Conservation (phyloP, 495 filamentous ascomycete species). For the Aspergillus campestris region DNA sequence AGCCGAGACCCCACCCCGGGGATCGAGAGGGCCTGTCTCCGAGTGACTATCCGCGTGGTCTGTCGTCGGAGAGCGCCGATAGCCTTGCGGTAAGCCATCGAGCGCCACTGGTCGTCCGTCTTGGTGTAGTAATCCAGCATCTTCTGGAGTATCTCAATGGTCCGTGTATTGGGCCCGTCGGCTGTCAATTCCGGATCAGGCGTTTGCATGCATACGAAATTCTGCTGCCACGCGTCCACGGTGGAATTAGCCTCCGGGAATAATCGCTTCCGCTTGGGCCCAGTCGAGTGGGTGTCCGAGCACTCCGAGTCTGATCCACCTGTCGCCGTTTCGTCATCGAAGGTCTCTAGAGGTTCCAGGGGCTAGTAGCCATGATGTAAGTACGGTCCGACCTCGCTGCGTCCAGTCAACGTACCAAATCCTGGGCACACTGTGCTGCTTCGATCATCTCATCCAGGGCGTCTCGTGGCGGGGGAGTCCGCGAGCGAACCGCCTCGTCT, state of each 20-base stretch:
- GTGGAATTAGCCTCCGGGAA: conserved; percentile 4
- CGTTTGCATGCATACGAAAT: conserved; percentile 63
- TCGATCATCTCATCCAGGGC: conserved; percentile 51
- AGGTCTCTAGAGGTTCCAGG: conserved; percentile 27
- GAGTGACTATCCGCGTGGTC: conserved; percentile 53
- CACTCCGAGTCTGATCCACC: conserved; percentile 14
- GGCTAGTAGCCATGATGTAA: conserved; percentile 22
- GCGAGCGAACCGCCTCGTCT: background rate
- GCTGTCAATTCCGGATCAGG: conserved; percentile 31
- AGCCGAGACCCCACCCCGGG: conserved; percentile 67
- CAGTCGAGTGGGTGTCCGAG: conserved; percentile 11
- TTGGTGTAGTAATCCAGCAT: conserved; percentile 78
- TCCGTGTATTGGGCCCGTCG: conserved; percentile 59
- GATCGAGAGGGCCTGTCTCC: conserved; percentile 58
- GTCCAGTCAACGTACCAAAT: conserved; percentile 37
- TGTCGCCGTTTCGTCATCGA: conserved; percentile 14
- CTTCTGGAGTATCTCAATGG: conserved; percentile 69
- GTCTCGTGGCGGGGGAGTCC: conserved; percentile 23
- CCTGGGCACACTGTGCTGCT: conserved; percentile 42
- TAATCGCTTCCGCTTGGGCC: conserved; percentile 27
- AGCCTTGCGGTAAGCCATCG: conserved; percentile 69
- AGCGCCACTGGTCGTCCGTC: conserved; percentile 72
- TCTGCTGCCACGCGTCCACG: conserved; percentile 36
- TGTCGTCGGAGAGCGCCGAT: conserved; percentile 66
- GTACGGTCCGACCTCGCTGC: background rate